phyloP scores from a whole-genome alignment of 108 stramenopile species.

The Cyclotella kingstonii region DNA sequence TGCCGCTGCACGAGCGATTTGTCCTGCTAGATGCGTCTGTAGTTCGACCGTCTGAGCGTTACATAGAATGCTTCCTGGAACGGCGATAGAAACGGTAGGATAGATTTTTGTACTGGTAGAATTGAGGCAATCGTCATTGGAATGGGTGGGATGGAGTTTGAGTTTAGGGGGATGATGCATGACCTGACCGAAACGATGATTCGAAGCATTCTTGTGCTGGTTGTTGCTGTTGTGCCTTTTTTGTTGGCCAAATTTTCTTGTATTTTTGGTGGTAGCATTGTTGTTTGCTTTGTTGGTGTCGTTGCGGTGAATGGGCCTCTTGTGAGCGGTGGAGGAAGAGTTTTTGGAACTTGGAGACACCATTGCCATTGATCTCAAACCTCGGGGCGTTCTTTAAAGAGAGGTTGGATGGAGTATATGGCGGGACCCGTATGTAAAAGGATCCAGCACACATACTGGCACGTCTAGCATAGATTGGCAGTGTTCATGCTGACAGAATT shows the following conservation, averaged over 20 bases:
- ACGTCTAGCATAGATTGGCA: too few species aligned
- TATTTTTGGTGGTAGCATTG: too few species aligned
- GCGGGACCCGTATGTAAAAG: too few species aligned
- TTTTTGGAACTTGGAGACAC: too few species aligned
- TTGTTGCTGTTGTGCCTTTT: not conserved
- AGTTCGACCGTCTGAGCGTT: constrained; percentile 94
- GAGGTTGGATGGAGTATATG: too few species aligned
- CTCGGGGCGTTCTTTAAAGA: too few species aligned
- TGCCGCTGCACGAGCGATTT: constrained; percentile 93
- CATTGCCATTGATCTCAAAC: too few species aligned
- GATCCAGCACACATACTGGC: too few species aligned
- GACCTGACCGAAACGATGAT: constrained; percentile 83
- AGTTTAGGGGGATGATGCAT: constrained; percentile 83
- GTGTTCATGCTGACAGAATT: too few species aligned
- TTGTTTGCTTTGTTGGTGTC: constrained; percentile 1
- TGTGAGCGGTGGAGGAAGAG: too few species aligned
- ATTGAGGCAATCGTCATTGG: not conserved
- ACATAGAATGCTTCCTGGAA: constrained; percentile 89
- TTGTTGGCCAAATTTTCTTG: too few species aligned
- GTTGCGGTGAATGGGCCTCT: not conserved
- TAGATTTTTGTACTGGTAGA: constrained; percentile 43
- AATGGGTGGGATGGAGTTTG: constrained; percentile 22
- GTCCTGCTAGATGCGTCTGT: constrained; percentile 89
- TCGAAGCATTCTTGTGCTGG: not conserved
- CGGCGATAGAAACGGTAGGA: constrained; percentile 90